Evolutionary conservation across 805 yeast genomes (phyloP), one percentile per base, ranked within the genome.

Genomic region (fission yeast (Schizosaccharomyces pombe)): DNA sequence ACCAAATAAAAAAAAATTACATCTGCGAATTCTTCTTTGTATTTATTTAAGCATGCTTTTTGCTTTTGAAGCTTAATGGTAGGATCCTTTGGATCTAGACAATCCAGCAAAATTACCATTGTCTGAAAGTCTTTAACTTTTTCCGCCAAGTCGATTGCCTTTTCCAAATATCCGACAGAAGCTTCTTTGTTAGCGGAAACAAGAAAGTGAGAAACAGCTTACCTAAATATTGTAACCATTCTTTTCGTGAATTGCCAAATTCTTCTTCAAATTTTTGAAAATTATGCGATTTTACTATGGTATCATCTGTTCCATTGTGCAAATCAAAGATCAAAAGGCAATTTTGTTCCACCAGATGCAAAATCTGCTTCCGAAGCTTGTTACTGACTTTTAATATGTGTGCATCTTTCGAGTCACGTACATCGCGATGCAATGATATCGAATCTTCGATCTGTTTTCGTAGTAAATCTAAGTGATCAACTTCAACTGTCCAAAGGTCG

Each of bases 11-110:
- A 69, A 63, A 78, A 86, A 30, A 85, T 68, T 1, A 74, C 72
- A 3, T 70, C 62, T 0, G 93, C 93, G 70, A 86, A 86, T 2
- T 65, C 70, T 60, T 79, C 80, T 1, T 80, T 84, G 64, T 75
- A 83, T 53, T 70, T 71, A 14, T 73, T 72, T 62, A 84, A 77
- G 62, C 75, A 82, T 33, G 67, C 65, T 22, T 68, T 52, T 26
- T 43, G 49, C 26, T 5, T 43, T n/a, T 26, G 5, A 22, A 43
- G 8, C 26, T 5, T 43, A 14, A 22, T 29, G 14, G 19, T 4
- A 5, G 29, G 3, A 3, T 8, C 14, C 11, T 43, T 24, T n/a
- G 26, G 5, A 12, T 14, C 22, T n/a, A 5, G 2, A 3, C 11
- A 37, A 14, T 37, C 8, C 8, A 37, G 43, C 22, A 37, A 37